phyloP scores from a whole-genome alignment of 2,329 filamentous ascomycete species.

The Neofusicoccum umdonicola region DNA sequence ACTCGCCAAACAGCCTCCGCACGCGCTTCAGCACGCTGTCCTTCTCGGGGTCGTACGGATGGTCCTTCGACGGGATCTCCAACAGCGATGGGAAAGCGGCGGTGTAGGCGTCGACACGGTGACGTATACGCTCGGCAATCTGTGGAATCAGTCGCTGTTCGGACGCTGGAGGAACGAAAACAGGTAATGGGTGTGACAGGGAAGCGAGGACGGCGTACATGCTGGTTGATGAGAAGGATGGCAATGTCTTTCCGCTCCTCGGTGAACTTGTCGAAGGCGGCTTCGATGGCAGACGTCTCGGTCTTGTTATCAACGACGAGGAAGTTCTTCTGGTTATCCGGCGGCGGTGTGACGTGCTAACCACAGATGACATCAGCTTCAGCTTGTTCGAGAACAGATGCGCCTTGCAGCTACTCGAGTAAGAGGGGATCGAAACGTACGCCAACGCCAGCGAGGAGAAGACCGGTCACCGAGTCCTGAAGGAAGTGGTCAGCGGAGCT shows the following conservation, averaged over 20 bases:
- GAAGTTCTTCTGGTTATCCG: conserved; percentile 95
- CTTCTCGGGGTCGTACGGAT: conserved; percentile 98
- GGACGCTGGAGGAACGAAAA: background rate
- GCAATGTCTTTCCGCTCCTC: conserved; percentile 92
- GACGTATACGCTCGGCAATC: conserved; percentile 91
- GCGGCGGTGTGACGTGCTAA: conserved; percentile 85
- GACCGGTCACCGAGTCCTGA: conserved; percentile 91
- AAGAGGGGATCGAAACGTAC: conserved; percentile 52
- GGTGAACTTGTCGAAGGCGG: conserved; percentile 86
- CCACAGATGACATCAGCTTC: background rate
- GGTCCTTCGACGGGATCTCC: conserved; percentile 97
- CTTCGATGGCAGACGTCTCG: conserved; percentile 81
- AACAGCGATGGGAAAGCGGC: conserved; percentile 94
- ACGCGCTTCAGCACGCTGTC: conserved; percentile 94
- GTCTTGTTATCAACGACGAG: conserved; percentile 95
- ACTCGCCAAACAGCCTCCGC: conserved; percentile 70
- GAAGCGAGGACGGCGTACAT: conserved; percentile 59
- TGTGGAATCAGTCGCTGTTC: conserved; percentile 38
- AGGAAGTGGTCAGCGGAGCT: conserved; percentile 5
- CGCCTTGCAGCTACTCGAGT: background rate
- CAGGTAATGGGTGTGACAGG: background rate
- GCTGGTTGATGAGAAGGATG: conserved; percentile 95
- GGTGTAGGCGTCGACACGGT: conserved; percentile 85
- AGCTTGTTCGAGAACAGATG: background rate
- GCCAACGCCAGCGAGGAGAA: conserved; percentile 92